phyloP scores from a whole-genome alignment of 345 rosid genomes.

The Lepidium africanum region DNA sequence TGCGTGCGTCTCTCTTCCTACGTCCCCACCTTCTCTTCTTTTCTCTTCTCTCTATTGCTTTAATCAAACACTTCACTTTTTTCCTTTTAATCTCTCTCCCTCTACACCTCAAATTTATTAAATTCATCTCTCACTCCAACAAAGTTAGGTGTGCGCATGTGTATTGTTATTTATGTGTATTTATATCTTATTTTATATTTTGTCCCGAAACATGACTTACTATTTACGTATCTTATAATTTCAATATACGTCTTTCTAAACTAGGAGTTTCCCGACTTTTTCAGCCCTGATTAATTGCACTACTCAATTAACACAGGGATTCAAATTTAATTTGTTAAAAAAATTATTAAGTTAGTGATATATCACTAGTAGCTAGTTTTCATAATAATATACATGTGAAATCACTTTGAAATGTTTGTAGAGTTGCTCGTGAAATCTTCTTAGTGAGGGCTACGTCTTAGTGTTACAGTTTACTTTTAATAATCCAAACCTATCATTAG shows the following conservation, averaged over 20 bases:
- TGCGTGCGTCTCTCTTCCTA: slow-evolving; percentile 8
- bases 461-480: neutral
- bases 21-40: neutral
- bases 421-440: neutral
- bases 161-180: neutral
- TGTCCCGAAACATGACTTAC: neutral
- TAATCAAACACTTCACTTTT: neutral
- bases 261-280: neutral
- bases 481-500: neutral
- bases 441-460: neutral
- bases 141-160: slow-evolving; percentile 18
- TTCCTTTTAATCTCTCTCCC: neutral
- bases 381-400: neutral
- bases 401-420: neutral
- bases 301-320: neutral
- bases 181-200: neutral
- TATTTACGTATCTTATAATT: neutral
- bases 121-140: neutral
- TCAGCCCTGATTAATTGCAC: neutral
- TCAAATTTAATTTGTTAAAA: neutral
- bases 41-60: neutral
- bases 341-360: no score
- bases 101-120: neutral
- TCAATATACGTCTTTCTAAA: neutral
- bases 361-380: neutral